Conservation (phyloP, 2,329 filamentous ascomycete genomes). For the Scolecobasidium constrictum region DNA sequence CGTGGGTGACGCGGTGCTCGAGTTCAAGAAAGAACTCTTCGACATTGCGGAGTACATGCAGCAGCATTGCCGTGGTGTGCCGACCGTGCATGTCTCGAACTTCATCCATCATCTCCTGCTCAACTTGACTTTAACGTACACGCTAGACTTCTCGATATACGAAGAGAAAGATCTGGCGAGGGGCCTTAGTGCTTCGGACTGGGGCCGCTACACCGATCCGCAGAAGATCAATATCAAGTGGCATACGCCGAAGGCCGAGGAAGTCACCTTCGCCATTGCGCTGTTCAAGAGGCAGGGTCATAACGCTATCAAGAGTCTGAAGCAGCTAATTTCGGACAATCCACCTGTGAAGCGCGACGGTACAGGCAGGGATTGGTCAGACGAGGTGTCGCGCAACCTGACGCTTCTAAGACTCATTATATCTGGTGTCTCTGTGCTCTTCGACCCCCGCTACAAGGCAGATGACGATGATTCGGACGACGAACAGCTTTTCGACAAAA, state of each 20-base stretch:
- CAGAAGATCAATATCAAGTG: constrained; percentile 74
- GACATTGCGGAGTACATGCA: constrained; percentile 95
- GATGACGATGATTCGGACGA: constrained; percentile 20
- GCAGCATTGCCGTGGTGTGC: constrained; percentile 82
- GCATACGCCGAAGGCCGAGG: constrained; percentile 72
- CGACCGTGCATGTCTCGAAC: constrained; percentile 93
- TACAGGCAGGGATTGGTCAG: constrained; percentile 97
- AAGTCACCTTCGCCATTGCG: constrained; percentile 81
- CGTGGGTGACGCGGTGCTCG: constrained; percentile 79
- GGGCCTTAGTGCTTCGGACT: constrained; percentile 67
- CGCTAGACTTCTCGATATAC: constrained; percentile 78
- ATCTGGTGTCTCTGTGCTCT: constrained; percentile 80
- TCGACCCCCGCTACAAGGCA: constrained; percentile 48
- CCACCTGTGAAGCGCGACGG: constrained; percentile 81
- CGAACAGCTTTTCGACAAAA: constrained; percentile 32
- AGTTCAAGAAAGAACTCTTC: constrained; percentile 80
- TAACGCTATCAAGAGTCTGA: constrained; percentile 63
- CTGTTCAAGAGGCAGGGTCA: constrained; percentile 77
- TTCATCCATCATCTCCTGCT: constrained; percentile 93
- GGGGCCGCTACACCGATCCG: constrained; percentile 70
- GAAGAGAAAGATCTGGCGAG: constrained; percentile 62
- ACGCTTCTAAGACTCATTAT: constrained; percentile 81
- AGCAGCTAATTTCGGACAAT: constrained; percentile 68
- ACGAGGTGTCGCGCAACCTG: constrained; percentile 85
- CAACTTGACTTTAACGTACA: constrained; percentile 89